Evolutionary conservation across 1,139 yeast genomes (phyloP).

Genomic region (Candida sanyaensis): DNA sequence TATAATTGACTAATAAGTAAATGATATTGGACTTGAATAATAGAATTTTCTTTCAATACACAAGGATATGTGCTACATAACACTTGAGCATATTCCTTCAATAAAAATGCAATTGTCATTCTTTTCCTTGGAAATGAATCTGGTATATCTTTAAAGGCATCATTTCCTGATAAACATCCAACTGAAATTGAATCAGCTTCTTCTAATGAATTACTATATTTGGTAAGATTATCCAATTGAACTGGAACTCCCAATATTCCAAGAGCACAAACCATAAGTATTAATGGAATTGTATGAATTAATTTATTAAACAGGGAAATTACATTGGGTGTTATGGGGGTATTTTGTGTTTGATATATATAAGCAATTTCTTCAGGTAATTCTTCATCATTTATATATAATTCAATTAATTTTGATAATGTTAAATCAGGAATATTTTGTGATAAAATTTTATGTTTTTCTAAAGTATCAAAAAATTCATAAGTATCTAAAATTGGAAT

Average conservation of each 20-base stretch:
- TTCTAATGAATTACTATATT: slow-evolving; percentile 28
- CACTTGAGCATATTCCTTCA: slow-evolving; percentile 27
- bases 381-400: slow-evolving; percentile 13
- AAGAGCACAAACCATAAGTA: slow-evolving; percentile 34
- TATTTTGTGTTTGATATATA: slow-evolving; percentile 16
- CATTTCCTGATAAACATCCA: slow-evolving; percentile 19
- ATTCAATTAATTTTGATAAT: slow-evolving; percentile 24
- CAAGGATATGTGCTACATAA: slow-evolving; percentile 27
- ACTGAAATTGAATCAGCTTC: slow-evolving; percentile 25
- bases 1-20: slow-evolving; percentile 38
- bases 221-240: slow-evolving; percentile 35
- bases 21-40: slow-evolving; percentile 28
- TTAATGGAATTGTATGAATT: slow-evolving; percentile 29
- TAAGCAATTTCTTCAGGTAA: slow-evolving; percentile 15
- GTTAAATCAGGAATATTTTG: slow-evolving; percentile 22
- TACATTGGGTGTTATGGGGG: slow-evolving; percentile 22
- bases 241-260: slow-evolving; percentile 36
- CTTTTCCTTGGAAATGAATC: slow-evolving; percentile 22
- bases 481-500: slow-evolving; percentile 35
- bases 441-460: slow-evolving; percentile 26
- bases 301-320: slow-evolving; percentile 23
- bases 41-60: slow-evolving; percentile 21
- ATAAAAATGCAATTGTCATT: slow-evolving; percentile 22
- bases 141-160: slow-evolving; percentile 14
- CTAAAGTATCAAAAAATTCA: slow-evolving; percentile 32